phyloP scores from a whole-genome alignment of 2,329 filamentous ascomycete species.

The Fusarium sp. region DNA sequence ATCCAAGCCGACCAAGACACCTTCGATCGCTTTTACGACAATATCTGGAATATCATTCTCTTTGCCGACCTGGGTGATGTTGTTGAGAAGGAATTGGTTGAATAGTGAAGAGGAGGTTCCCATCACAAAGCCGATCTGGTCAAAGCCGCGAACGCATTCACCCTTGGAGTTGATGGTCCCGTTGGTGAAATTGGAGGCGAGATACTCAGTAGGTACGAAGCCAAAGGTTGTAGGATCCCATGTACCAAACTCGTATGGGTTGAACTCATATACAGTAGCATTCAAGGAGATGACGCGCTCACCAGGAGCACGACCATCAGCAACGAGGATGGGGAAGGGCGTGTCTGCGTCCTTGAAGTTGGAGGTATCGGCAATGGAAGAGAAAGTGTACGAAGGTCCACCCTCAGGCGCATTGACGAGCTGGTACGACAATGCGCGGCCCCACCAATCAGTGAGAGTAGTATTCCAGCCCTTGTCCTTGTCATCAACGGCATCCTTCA shows the following conservation, averaged over 20 bases:
- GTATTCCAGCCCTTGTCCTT: conserved; percentile 55
- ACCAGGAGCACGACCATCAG: conserved; percentile 57
- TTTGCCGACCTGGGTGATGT: conserved; percentile 54
- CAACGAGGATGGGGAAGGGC: conserved; percentile 61
- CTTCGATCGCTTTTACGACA: conserved; percentile 55
- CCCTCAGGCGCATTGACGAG: conserved; percentile 80
- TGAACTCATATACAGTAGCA: conserved; percentile 72
- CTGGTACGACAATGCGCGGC: conserved; percentile 83
- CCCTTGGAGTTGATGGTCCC: conserved; percentile 58
- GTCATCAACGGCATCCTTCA: conserved; percentile 49
- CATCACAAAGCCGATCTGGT: conserved; percentile 82
- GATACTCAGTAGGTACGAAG: conserved; percentile 67
- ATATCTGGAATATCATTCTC: conserved; percentile 58
- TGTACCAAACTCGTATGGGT: conserved; percentile 73
- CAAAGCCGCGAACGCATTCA: conserved; percentile 69
- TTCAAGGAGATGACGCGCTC: conserved; percentile 59
- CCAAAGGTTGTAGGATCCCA: conserved; percentile 68
- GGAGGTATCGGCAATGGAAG: conserved; percentile 65
- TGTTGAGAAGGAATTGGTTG: conserved; percentile 70
- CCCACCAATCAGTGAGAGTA: conserved; percentile 90
- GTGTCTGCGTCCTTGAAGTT: conserved; percentile 53
- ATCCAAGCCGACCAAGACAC: conserved; percentile 64
- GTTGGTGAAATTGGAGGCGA: conserved; percentile 65
- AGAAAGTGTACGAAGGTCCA: conserved; percentile 82
- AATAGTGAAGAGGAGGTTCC: conserved; percentile 84